Evolutionary conservation across 176 grass and related monocot genomes (phyloP), one percentile per base, ranked within the genome.

Genomic region (Musa troglodytarum): DNA sequence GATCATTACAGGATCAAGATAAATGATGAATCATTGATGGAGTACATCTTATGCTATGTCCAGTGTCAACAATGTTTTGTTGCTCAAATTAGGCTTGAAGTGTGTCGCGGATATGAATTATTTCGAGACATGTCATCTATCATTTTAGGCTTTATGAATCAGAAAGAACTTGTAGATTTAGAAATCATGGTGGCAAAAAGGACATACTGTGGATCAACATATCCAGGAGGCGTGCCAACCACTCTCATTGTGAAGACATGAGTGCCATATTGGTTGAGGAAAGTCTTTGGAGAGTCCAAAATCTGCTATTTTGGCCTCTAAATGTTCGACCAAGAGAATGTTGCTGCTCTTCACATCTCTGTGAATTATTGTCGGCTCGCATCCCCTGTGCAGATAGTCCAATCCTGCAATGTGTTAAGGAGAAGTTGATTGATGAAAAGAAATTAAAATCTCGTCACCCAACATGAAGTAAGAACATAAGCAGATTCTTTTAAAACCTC

Each of bases 261-360:
- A 61, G 17, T 61, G 17, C n/a, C 57, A 61, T 61, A 19, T 8
- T 20, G 17, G 29, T 34, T 34, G 29, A 34, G 29, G 29, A 34
- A 75, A 3, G 25, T 49, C 8, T 56, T 56, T 68, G 7, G 59
- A 65, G 13, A 82, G 50, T 52, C 81, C 81, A 82, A 82, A 77
- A 82, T 82, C 81, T 53, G 81, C 62, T 70, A 71, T 74, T 17
- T 63, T 82, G 50, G 81, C 81, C 26, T 71, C 81, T 12, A 82
- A 53, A 58, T 62, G 49, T 71, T 17, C 50, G 14, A 17, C 59
- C 11, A 77, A 50, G 69, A 82, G 74, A 71, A 82, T 82, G 65
- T 82, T 82, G 73, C 19, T 50, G 17, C 58, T 77, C 17, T 82
- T 82, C 50, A 82, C 49, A n/a, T 82, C 81, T 76, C 81, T 82